Conservation (phyloP, 1,284 basidiomycete species). For the Ceratobasidium sp. region DNA sequence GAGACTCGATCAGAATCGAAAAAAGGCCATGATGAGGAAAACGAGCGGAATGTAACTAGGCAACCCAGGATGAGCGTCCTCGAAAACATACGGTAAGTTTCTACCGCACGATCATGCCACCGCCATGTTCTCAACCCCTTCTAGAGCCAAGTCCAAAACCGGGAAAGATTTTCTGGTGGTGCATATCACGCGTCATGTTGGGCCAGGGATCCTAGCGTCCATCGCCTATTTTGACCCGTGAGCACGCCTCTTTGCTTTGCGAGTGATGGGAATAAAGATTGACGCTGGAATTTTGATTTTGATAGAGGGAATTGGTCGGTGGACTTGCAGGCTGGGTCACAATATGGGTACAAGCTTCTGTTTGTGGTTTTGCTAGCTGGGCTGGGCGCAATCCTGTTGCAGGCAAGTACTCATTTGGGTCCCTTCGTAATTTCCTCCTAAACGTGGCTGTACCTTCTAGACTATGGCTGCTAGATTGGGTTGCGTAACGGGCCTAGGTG, state of each 20-base stretch:
- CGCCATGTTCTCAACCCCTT: not conserved
- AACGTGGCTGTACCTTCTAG: constrained; percentile 47
- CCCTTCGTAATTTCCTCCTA: not conserved
- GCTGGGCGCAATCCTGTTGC: constrained; percentile 82
- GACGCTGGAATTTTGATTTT: not conserved
- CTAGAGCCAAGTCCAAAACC: constrained; percentile 22
- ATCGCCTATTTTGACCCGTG: constrained; percentile 41
- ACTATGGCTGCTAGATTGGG: constrained; percentile 47
- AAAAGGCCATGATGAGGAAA: not conserved
- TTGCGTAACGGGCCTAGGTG: constrained; percentile 27
- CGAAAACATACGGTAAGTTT: constrained; percentile 21
- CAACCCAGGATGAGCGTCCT: not conserved
- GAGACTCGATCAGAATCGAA: not conserved
- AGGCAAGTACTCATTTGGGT: constrained; percentile 59
- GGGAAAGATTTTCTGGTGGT: constrained; percentile 37
- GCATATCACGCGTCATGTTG: constrained; percentile 35
- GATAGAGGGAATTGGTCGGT: constrained; percentile 74
- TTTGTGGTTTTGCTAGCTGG: constrained; percentile 88
- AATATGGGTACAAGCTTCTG: constrained; percentile 85
- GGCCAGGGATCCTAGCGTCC: constrained; percentile 27
- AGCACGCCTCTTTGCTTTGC: not conserved
- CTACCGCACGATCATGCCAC: not conserved
- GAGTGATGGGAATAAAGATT: not conserved
- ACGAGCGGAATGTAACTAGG: not conserved
- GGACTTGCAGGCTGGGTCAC: constrained; percentile 76